phyloP scores from a whole-genome alignment of 495 filamentous ascomycete genomes.

The Trypethelium eluteriae region DNA sequence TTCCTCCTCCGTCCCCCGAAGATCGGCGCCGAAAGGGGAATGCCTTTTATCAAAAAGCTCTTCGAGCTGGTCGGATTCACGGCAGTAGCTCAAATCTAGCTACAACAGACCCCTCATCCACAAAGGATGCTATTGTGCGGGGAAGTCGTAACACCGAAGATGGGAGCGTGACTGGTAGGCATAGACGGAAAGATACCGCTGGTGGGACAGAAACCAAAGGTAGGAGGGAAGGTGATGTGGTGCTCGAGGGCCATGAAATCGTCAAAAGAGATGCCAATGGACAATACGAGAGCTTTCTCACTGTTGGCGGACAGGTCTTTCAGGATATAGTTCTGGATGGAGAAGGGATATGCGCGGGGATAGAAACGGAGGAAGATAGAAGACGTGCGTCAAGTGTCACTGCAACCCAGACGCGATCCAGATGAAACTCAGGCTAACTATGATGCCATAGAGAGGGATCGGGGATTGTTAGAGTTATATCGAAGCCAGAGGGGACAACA shows the following conservation, averaged over 20 bases:
- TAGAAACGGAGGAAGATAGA: background rate
- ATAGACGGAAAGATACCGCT: background rate
- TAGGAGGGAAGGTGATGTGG: background rate
- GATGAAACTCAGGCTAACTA: background rate
- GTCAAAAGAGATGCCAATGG: slow-evolving; percentile 9
- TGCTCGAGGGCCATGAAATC: slow-evolving; percentile 2
- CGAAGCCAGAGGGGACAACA: background rate
- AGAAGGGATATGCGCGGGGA: background rate
- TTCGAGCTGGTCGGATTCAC: slow-evolving; percentile 5
- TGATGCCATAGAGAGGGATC: background rate
- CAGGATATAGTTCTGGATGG: background rate
- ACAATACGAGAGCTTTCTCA: background rate
- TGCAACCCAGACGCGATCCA: no score
- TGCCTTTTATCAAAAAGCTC: slow-evolving; percentile 6
- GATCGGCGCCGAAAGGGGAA: background rate
- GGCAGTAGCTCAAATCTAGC: background rate
- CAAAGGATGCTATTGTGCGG: background rate
- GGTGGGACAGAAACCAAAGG: background rate
- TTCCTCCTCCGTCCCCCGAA: background rate
- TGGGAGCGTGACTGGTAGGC: background rate
- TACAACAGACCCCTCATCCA: background rate
- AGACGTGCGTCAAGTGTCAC: background rate
- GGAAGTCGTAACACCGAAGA: background rate
- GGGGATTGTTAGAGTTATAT: background rate
- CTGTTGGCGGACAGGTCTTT: background rate